A percentile compares a stretch with the other conserved stretches of the same genome.
Conservation (phyloP, 2,329 filamentous ascomycete species). For the Periconia digitata region DNA sequence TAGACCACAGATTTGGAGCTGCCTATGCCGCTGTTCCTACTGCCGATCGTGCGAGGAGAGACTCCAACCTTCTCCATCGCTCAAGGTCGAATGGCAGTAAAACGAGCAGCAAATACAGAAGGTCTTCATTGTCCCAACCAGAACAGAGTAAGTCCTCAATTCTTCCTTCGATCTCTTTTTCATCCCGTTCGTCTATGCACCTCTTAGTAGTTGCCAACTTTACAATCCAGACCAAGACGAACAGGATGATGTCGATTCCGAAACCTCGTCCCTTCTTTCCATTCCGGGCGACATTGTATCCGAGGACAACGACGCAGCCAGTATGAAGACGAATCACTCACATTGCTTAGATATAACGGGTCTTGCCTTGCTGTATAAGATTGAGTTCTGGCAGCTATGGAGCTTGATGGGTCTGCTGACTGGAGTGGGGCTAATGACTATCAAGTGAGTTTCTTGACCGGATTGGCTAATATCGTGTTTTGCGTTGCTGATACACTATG, state of each 20-base stretch:
- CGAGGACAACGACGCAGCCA: constrained; percentile 52
- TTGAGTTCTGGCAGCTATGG: constrained; percentile 92
- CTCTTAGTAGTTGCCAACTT: constrained; percentile 37
- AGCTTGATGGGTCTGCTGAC: constrained; percentile 85
- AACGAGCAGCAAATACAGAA: constrained; percentile 45
- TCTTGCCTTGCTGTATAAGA: constrained; percentile 66
- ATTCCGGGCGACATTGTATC: constrained; percentile 57
- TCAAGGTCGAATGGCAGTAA: constrained; percentile 52
- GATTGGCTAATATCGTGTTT: constrained; percentile 32
- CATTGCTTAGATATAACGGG: constrained; percentile 91
- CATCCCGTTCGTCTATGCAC: constrained; percentile 9
- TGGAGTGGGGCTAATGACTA: constrained; percentile 95
- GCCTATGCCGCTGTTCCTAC: constrained; percentile 61
- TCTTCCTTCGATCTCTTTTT: constrained; percentile 9
- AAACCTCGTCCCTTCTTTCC: constrained; percentile 81
- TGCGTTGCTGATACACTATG: background rate
- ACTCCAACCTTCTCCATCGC: constrained; percentile 50
- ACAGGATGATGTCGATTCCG: constrained; percentile 58
- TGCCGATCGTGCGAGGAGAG: constrained; percentile 49
- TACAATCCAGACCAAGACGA: constrained; percentile 37
- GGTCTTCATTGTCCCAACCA: constrained; percentile 39
- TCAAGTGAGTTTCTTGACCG: constrained; percentile 71
- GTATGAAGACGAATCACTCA: constrained; percentile 72
- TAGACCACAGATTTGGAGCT: constrained; percentile 61
- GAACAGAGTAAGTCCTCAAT: constrained; percentile 67